Evolutionary conservation across 345 rosid species (phyloP).

Genomic region (Gossypium sturtianum): DNA sequence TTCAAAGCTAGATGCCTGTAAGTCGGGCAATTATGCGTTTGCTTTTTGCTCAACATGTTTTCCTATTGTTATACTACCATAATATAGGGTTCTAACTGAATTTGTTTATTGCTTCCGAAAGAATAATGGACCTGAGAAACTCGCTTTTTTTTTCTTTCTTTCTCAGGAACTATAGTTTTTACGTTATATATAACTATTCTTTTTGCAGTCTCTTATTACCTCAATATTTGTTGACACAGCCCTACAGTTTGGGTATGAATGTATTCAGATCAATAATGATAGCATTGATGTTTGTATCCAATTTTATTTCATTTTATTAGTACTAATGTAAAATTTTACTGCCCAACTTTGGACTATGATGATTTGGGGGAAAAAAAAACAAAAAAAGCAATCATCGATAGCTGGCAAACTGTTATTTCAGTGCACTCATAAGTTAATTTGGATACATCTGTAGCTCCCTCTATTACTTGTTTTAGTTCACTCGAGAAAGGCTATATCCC

Average conservation of each 20-base stretch:
- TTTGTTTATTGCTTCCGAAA: conserved; percentile 23
- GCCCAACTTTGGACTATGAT: too few relatives aligned
- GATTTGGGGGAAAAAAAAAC: too few relatives aligned
- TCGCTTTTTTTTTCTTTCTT: background rate
- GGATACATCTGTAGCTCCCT: too few relatives aligned
- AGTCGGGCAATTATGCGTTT: conserved; percentile 7
- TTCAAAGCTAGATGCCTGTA: background rate
- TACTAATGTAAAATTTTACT: too few relatives aligned
- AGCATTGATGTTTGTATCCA: background rate
- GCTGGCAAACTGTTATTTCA: too few relatives aligned
- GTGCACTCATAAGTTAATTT: too few relatives aligned
- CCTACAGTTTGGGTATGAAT: background rate
- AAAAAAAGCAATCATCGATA: too few relatives aligned
- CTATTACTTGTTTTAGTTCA: too few relatives aligned
- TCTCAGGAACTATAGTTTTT: conserved; percentile 3
- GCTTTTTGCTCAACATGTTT: background rate
- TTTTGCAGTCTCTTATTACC: background rate
- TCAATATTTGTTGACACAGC: background rate
- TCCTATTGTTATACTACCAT: conserved; percentile 8
- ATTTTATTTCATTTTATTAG: background rate
- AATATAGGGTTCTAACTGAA: conserved; percentile 28
- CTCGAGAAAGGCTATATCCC: too few relatives aligned
- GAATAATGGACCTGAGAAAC: conserved; percentile 24
- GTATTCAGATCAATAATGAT: background rate
- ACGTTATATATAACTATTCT: background rate